Conservation (phyloP, 768 basidiomycete genomes). For the Termitomyces sp. region DNA sequence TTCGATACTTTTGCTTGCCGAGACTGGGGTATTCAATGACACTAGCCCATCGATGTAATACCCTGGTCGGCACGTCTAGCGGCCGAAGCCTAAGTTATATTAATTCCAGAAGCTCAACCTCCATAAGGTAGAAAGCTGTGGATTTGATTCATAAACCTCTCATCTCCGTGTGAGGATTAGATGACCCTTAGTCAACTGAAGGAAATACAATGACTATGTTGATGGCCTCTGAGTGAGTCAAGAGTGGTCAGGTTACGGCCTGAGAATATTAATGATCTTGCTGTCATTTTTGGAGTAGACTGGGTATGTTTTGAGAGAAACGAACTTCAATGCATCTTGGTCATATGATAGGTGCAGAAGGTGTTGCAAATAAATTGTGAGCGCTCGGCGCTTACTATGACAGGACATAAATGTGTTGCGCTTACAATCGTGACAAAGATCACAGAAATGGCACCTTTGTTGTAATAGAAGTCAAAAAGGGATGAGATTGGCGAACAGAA, state of each 20-base stretch:
- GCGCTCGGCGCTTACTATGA: not conserved
- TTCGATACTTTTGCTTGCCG: not conserved
- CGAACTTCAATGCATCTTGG: not conserved
- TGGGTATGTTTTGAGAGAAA: not conserved
- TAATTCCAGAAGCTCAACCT: not conserved
- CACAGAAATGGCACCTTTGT: not conserved
- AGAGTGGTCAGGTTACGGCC: not conserved
- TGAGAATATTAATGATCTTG: not conserved
- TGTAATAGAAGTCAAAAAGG: not conserved
- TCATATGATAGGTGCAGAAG: not conserved
- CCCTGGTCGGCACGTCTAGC: not conserved
- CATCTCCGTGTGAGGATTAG: not conserved
- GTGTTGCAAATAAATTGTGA: not conserved
- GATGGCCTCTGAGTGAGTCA: not conserved
- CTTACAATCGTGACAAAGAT: too few species aligned
- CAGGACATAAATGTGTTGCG: not conserved
- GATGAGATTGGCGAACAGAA: too few species aligned
- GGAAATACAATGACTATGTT: not conserved
- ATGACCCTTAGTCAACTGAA: not conserved
- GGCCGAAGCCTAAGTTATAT: not conserved
- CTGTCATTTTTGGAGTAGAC: not conserved
- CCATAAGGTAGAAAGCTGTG: conserved; percentile 5
- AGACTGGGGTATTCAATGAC: not conserved
- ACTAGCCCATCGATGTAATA: not conserved
- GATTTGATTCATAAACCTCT: not conserved